Conservation (phyloP, 495 filamentous ascomycete genomes). For the Hypoxylon lenormandii region DNA sequence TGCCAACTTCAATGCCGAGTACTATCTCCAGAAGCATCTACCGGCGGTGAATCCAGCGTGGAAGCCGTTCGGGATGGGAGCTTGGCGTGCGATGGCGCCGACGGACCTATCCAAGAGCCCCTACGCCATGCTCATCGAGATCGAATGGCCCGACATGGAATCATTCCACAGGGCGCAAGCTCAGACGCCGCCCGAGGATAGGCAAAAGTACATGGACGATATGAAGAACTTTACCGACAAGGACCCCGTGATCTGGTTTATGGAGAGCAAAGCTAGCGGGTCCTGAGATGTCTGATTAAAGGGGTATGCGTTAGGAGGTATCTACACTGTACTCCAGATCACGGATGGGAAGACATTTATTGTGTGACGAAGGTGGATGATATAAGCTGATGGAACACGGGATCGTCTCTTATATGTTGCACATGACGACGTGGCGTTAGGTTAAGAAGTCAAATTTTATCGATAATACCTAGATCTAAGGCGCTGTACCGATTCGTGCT, state of each 20-base stretch:
- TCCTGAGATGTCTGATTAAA: slow-evolving; percentile 1
- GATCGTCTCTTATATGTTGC: neutral
- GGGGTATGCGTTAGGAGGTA: neutral
- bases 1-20: slow-evolving; percentile 27
- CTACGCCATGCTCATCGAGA: slow-evolving; percentile 20
- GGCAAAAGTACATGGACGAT: slow-evolving; percentile 24
- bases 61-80: slow-evolving; percentile 30
- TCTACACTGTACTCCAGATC: too few species aligned
- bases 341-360: neutral
- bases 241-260: slow-evolving; percentile 37
- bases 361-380: neutral
- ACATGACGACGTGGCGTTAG: neutral
- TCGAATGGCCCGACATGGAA: slow-evolving; percentile 38
- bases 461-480: neutral
- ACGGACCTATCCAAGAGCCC: slow-evolving; percentile 23
- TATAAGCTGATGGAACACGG: neutral
- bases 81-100: slow-evolving; percentile 21
- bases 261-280: slow-evolving; percentile 30
- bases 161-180: slow-evolving; percentile 21
- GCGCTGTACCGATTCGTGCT: neutral
- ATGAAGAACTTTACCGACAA: slow-evolving; percentile 37
- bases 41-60: slow-evolving; percentile 15
- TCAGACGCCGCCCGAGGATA: slow-evolving; percentile 20
- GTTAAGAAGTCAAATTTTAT: neutral
- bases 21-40: slow-evolving; percentile 31